Conservation (phyloP, 169 alveolate genomes). For the Babesia caballi region DNA sequence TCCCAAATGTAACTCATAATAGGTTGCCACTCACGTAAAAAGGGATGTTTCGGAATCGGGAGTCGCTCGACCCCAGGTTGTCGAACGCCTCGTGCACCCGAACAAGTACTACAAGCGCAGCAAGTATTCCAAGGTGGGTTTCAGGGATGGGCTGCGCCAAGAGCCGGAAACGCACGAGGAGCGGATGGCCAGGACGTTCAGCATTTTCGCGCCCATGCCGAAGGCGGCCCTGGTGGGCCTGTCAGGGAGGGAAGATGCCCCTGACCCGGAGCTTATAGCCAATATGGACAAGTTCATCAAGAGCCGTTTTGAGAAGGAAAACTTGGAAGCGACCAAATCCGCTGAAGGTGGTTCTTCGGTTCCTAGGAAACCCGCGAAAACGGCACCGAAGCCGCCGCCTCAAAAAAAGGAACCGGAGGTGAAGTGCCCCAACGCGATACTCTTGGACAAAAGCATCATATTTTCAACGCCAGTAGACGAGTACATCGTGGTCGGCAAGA, state of each 20-base stretch:
- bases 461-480: slow-evolving; percentile 40
- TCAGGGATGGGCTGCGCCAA: slow-evolving; percentile 1
- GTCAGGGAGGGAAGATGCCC: neutral
- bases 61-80: slow-evolving; percentile 59
- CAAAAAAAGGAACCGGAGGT: too few relatives aligned
- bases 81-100: slow-evolving; percentile 42
- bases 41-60: slow-evolving; percentile 72
- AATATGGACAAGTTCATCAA: slow-evolving; percentile 2
- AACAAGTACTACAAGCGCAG: slow-evolving; percentile 39
- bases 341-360: neutral
- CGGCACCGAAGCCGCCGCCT: neutral
- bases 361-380: neutral
- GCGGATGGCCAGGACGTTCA: slow-evolving; percentile 24
- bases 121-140: slow-evolving; percentile 45
- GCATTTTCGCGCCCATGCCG: slow-evolving; percentile 30
- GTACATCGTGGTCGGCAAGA: slow-evolving; percentile 47
- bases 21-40: slow-evolving; percentile 70
- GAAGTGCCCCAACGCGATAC: slow-evolving; percentile 18
- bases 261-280: neutral
- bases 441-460: slow-evolving; percentile 36
- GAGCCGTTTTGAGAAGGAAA: neutral
- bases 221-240: slow-evolving; percentile 1
- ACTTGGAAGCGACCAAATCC: neutral
- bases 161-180: slow-evolving; percentile 22
- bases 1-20: too few relatives aligned